phyloP scores from a whole-genome alignment of 2,329 filamentous ascomycete genomes.

The Botrytis hyacinthi region DNA sequence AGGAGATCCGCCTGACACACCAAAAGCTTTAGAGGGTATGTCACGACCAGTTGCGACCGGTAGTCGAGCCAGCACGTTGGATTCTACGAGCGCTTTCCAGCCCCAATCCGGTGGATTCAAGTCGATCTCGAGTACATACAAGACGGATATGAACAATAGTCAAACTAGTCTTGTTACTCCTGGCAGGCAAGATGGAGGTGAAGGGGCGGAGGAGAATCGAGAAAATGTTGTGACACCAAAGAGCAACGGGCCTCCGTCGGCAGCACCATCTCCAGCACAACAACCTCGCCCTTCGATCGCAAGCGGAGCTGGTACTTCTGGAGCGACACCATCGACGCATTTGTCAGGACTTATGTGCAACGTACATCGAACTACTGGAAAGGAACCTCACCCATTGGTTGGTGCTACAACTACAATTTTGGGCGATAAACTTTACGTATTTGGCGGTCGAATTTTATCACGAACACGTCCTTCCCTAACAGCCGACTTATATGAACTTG shows the following conservation, averaged over 20 bases:
- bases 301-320: constrained; percentile 43
- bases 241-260: constrained; percentile 54
- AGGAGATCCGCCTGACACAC: constrained; percentile 32
- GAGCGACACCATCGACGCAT: constrained; percentile 48
- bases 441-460: constrained; percentile 86
- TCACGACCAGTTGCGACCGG: constrained; percentile 31
- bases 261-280: constrained; percentile 54
- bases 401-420: constrained; percentile 93
- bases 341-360: constrained; percentile 68
- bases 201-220: constrained; percentile 44
- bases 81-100: constrained; percentile 34
- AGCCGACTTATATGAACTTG: constrained; percentile 88
- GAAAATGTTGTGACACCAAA: constrained; percentile 50
- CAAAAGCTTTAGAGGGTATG: constrained; percentile 30
- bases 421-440: constrained; percentile 95
- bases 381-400: constrained; percentile 86
- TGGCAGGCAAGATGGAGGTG: constrained; percentile 46
- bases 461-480: constrained; percentile 79
- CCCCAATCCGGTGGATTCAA: constrained; percentile 31
- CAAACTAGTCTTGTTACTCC: constrained; percentile 48
- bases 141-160: constrained; percentile 39
- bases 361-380: constrained; percentile 81
- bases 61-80: constrained; percentile 38
- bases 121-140: constrained; percentile 15
- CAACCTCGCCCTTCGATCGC: constrained; percentile 44